phyloP scores from a whole-genome alignment of 257 asterid genomes.

The Nicotiana attenuata region DNA sequence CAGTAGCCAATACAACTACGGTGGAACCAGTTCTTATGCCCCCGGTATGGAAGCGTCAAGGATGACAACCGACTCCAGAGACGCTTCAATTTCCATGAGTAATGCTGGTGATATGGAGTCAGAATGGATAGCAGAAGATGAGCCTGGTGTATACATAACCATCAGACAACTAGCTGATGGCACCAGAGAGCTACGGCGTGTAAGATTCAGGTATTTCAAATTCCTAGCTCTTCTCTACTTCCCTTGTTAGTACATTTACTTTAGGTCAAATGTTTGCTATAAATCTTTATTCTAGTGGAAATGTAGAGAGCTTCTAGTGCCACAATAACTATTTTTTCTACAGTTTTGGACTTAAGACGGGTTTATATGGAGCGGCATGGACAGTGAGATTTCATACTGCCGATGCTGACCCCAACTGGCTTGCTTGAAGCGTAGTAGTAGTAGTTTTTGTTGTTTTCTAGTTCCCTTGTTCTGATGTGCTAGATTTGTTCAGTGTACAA shows the following conservation, averaged over 20 bases:
- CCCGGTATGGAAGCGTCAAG: slow-evolving; percentile 67
- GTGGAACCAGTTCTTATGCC: slow-evolving; percentile 1
- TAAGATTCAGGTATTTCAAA: slow-evolving; percentile 82
- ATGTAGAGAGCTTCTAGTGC: background rate
- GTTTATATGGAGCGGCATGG: background rate
- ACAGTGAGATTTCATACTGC: background rate
- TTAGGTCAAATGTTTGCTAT: background rate
- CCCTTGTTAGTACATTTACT: background rate
- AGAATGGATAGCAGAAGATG: slow-evolving; percentile 93
- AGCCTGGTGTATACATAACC: slow-evolving; percentile 88
- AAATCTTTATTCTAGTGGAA: background rate
- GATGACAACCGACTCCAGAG: slow-evolving; percentile 75
- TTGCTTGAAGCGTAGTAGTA: background rate
- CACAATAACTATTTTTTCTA: background rate
- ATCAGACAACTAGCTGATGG: slow-evolving; percentile 87
- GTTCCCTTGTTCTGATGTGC: background rate
- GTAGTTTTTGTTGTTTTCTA: background rate
- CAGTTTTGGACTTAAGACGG: background rate
- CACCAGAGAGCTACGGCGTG: slow-evolving; percentile 88
- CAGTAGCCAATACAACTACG: slow-evolving; percentile 8
- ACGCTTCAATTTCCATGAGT: slow-evolving; percentile 79
- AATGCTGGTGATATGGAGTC: slow-evolving; percentile 88
- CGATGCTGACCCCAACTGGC: background rate
- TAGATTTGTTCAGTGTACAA: background rate
- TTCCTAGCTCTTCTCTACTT: background rate